Conservation (phyloP, 768 basidiomycete species). For the Collybiopsis confluens region DNA sequence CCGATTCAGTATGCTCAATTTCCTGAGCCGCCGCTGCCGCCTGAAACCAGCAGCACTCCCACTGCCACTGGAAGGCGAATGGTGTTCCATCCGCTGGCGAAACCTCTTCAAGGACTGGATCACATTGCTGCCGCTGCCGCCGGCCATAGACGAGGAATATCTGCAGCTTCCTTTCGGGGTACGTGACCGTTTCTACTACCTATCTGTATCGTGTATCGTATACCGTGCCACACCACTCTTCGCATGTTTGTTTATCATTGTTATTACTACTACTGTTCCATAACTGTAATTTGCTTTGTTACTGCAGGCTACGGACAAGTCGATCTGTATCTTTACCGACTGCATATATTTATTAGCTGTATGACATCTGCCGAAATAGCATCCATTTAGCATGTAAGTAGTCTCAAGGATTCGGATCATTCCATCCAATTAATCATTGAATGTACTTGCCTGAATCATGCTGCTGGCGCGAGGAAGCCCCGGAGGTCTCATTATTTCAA, state of each 20-base stretch:
- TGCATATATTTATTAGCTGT: background rate
- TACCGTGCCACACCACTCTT: constrained; percentile 17
- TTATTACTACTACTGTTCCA: constrained; percentile 8
- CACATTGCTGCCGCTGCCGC: constrained; percentile 18
- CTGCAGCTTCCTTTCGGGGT: constrained; percentile 46
- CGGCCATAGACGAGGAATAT: constrained; percentile 50
- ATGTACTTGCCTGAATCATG: background rate
- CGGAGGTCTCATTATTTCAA: background rate
- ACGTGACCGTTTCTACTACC: constrained; percentile 19
- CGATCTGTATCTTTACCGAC: constrained; percentile 5
- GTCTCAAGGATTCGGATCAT: no score
- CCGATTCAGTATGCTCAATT: constrained; percentile 68
- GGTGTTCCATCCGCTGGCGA: constrained; percentile 66
- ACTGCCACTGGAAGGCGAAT: constrained; percentile 61
- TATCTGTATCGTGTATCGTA: background rate
- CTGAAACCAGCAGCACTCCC: constrained; percentile 42
- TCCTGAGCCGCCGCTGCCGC: constrained; percentile 55
- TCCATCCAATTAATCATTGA: no score
- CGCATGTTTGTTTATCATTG: constrained; percentile 14
- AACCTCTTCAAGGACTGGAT: constrained; percentile 40
- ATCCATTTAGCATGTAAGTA: no score
- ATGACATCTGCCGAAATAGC: constrained; percentile 5
- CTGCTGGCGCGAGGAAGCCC: background rate
- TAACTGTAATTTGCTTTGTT: constrained; percentile 10
- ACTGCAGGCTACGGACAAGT: background rate